Evolutionary conservation across 1,284 basidiomycete species (phyloP), one percentile per base, ranked within the genome.

Genomic region (Xerocomus amazonicus): DNA sequence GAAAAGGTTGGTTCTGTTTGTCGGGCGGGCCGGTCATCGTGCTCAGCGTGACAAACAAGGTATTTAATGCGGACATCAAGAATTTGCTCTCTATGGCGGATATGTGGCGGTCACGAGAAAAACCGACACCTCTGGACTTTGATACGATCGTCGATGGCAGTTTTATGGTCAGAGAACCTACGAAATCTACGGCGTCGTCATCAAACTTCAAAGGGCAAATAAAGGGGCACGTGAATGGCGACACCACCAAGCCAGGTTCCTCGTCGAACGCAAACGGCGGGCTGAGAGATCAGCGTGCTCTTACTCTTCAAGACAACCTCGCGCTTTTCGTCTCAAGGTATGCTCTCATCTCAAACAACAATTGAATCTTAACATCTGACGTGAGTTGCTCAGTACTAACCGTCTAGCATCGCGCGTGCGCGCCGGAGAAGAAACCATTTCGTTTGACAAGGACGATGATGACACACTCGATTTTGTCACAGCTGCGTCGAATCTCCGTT

Each of bases 381-480:
- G 19, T 16, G 48, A 19, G 23, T 39, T 12, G 34, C 33, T 36
- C 55, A 96, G 92, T 60, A 84, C 90, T 26, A 80, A 87, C 37
- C 81, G 86, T 1, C 76, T 99, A 1, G 85, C 92, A 1, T 72
- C 73, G 4, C 90, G 95, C 6, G 70, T 92, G 2, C 79, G 80
- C 39, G 74, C 75, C 29, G 85, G 89, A 31, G 87, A 92, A 56
- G 78, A 87, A 14, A 84, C 81, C 0, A 88, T 99, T 43, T 75
- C 84, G 0, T 99, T 98, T 61, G 97, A 99, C 76, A 99, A 99
- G 70, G 97, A 99, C 66, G 97, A 99, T 62, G 90, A 94, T 35
- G 95, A 98, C 60, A 90, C 93, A 0, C 80, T 99, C 9, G 92
- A 98, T 70, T 98, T 99, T 66, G 95, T 98, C 31, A 92, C 94